Evolutionary conservation across 352 stramenopile species (phyloP).

Genomic region (Globisporangium mamillatum): DNA sequence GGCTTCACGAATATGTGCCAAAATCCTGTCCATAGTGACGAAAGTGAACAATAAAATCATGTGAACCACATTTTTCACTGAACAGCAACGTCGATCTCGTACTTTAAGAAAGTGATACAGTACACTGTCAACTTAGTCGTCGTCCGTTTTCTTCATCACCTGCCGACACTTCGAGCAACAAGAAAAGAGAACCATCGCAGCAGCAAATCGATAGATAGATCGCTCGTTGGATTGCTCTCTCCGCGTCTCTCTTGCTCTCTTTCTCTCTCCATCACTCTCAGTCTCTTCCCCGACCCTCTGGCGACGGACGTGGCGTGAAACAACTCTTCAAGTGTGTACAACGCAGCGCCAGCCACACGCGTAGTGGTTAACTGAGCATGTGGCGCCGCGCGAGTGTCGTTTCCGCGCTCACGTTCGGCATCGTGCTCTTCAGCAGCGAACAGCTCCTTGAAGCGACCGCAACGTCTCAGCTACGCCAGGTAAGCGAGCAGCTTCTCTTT

Average conservation of each 20-base stretch:
- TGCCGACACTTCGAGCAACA: neutral
- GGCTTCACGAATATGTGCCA: too few species aligned
- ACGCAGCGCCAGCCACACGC: neutral
- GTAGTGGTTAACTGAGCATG: slow-evolving; percentile 1
- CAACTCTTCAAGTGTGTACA: slow-evolving; percentile 1
- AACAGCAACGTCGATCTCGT: neutral
- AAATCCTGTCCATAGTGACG: too few species aligned
- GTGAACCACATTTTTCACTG: neutral
- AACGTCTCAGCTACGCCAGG: slow-evolving; percentile 30
- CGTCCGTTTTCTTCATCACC: neutral
- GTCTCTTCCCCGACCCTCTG: neutral
- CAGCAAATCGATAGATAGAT: neutral
- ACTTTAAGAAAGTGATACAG: neutral
- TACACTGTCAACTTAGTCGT: neutral
- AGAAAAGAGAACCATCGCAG: neutral
- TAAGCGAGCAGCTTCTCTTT: neutral
- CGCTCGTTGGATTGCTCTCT: neutral
- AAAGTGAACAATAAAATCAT: too few species aligned
- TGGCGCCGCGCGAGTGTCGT: slow-evolving; percentile 5
- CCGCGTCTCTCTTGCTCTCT: neutral
- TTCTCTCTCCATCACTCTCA: neutral
- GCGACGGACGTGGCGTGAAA: neutral
- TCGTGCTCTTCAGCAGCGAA: neutral
- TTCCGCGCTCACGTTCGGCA: neutral
- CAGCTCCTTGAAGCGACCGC: slow-evolving; percentile 2